Evolutionary conservation across 495 filamentous ascomycete species (phyloP), one percentile per base, ranked within the genome.

Genomic region (Aspergillus incahuasiensis): DNA sequence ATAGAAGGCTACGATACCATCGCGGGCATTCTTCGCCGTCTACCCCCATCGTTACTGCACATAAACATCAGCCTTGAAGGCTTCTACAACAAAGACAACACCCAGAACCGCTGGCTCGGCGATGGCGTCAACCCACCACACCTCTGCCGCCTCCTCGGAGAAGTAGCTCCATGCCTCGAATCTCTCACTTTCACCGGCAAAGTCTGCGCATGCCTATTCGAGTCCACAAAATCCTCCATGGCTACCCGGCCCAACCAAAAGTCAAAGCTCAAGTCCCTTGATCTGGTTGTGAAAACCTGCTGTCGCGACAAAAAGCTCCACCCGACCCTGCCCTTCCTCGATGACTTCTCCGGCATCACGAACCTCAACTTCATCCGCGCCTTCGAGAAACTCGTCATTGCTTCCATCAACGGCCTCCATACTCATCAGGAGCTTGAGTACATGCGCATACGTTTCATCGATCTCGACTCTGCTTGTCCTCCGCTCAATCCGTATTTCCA

Each of bases 361-460:
- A 83, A 86, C 58, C 79, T 83, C 71, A 71, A 76, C 43, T 90
- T 90, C 61, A 86, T 88, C 58, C 59, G 72, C 7, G 78, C 80
- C 0, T 90, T 90, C 58, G 84, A 88, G 64, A 70, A 76, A 42
- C 72, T 89, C 13, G 79, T 88, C 20, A 38, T 86, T 2, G 75
- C 77, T 9, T 83, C 79, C 11, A 78, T 88, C n/a, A 71, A 77
- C 20, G 73, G 80, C 20, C 68, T 89, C 13, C 72, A 77, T 9
- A 65, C 70, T 15, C 76, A 86, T 51, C 73, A 73, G 35, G 64
- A 67, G 6, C 68, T 90, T 13, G 65, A 81, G 21, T 78, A 79
- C 61, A 67, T 90, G 21, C 74, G 85, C 52, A 86, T 90, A 59
- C 83, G 85, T 48, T 89, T 85, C 63, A 81, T 90, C 21, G 86